A percentile compares a stretch with the other conserved stretches of the same genome.
Evolutionary conservation across 2,329 filamentous ascomycete species (phyloP).

Genomic region (Intubia oerlemansii): DNA sequence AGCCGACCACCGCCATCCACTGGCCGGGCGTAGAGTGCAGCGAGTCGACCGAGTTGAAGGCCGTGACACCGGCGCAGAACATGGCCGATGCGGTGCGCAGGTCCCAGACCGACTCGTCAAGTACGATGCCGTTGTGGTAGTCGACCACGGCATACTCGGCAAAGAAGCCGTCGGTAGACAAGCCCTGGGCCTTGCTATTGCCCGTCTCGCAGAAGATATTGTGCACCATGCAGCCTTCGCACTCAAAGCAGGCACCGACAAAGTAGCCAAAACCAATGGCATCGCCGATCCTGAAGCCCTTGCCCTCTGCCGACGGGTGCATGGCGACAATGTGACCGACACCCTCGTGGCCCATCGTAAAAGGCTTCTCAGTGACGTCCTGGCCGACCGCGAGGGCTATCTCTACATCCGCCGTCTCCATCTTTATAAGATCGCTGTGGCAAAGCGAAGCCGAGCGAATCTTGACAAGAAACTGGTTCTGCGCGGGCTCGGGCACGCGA

Average conservation of each 20-base stretch:
- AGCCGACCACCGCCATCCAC: conserved; percentile 20
- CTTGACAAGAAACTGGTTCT: conserved; percentile 19
- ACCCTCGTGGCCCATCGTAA: conserved; percentile 22
- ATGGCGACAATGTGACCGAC: conserved; percentile 20
- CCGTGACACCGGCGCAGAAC: conserved; percentile 27
- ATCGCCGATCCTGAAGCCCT: conserved; percentile 21
- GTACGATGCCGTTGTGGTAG: conserved; percentile 19
- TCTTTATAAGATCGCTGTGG: conserved; percentile 12
- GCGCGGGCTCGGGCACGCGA: conserved; percentile 19
- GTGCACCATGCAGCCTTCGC: conserved; percentile 22
- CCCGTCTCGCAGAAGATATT: conserved; percentile 18
- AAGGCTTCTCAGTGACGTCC: too few relatives aligned
- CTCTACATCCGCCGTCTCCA: conserved; percentile 7
- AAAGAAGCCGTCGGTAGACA: conserved; percentile 22
- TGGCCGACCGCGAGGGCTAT: too few relatives aligned
- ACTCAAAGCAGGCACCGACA: conserved; percentile 22
- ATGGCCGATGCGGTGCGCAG: conserved; percentile 17
- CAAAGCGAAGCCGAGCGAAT: conserved; percentile 16
- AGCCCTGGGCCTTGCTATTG: conserved; percentile 19
- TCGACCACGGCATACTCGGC: conserved; percentile 24
- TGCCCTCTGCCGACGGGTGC: conserved; percentile 13
- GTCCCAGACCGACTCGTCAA: conserved; percentile 15
- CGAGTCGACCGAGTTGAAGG: conserved; percentile 16
- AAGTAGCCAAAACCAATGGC: conserved; percentile 24
- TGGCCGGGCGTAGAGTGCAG: conserved; percentile 13